Base-by-base conservation (phyloP, 2,329 filamentous ascomycete species). In the Ophiostoma angusticollis region DNA sequence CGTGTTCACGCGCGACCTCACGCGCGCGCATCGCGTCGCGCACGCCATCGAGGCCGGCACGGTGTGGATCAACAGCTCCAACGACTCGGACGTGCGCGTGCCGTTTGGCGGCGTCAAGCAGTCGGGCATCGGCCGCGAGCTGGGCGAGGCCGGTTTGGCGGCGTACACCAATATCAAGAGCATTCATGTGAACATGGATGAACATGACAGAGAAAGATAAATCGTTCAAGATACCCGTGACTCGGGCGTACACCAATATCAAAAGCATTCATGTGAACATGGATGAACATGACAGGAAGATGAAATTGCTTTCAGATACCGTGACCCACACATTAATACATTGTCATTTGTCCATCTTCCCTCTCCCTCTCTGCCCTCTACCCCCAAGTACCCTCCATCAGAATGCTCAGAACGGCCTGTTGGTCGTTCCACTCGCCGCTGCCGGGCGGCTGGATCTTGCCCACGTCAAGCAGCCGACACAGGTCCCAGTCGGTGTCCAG, bases 41-140 rank as follows among this genome's bases (percentile, higher is more conserved):
- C 66, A 64, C 45, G 68, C 64, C 16, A 66, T 77, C 22, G 69
- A 76, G 53, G 65, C 70, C 6, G 72, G 72, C 31, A 64, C 60
- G 59, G 61, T 64, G 16, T 63, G 61, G 61, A 58, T 64, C 46
- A 64, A 64, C 45, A 35, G 45, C 31, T 37, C 34, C n/a, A 41
- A 44, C 40, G 42, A 47, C n/a, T 42, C 33, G 8, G 42, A 45
- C 14, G 31, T 37, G 27, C 37, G 37, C 11, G 31, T 47, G 9
- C 46, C 46, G 1, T 47, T 48, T 41, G 53, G 54, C 14, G 70
- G 70, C 32, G 68, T 75, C 6, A 78, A 78, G 58, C 67, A 74
- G 58, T 68, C 63, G 52, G 72, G 72, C 4, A 72, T 74, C 51
- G 70, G 70, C 0, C 53, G 68, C 16, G 64, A 73, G 45, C 44